These are phyloP conservation scores for Aaosphaeria pasadenensis DNA, from an alignment of 2,329 filamentous ascomycete species.

Conservation along the genomic window DNA sequence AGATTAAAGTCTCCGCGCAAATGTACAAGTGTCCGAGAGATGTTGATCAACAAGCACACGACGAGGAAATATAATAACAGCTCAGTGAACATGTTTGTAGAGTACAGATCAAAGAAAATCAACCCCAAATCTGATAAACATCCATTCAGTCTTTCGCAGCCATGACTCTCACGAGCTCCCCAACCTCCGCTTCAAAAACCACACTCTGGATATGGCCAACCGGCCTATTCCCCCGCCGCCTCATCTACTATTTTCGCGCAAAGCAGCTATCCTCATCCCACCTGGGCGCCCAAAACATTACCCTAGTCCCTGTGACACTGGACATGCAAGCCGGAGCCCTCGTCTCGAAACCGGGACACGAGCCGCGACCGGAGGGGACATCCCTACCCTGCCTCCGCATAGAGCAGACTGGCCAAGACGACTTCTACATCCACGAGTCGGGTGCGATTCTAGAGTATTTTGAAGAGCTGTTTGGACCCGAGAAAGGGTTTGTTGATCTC, in stretches of 20 bases:
- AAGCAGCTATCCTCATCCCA: conserved; percentile 10
- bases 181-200: conserved; percentile 3
- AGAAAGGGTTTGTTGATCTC: conserved; percentile 3
- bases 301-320: conserved; percentile 10
- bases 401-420: background rate
- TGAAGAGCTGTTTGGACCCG: conserved; percentile 7
- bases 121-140: no score
- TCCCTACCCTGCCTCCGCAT: conserved; percentile 12
- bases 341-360: conserved; percentile 4
- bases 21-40: no score
- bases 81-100: no score
- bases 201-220: conserved; percentile 19
- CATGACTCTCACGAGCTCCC: background rate
- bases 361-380: conserved; percentile 5
- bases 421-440: conserved; percentile 8
- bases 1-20: no score
- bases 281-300: conserved; percentile 7
- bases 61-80: no score
- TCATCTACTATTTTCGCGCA: conserved; percentile 16
- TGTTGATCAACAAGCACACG: no score
- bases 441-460: conserved; percentile 10
- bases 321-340: conserved; percentile 1
- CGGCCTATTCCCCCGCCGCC: conserved; percentile 16
- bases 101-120: no score
- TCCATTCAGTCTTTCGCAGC: background rate